A percentile compares a stretch with the other conserved stretches of the same genome.
phyloP scores from a whole-genome alignment of 1,139 yeast species.

The Lizanozyma gosingica region DNA sequence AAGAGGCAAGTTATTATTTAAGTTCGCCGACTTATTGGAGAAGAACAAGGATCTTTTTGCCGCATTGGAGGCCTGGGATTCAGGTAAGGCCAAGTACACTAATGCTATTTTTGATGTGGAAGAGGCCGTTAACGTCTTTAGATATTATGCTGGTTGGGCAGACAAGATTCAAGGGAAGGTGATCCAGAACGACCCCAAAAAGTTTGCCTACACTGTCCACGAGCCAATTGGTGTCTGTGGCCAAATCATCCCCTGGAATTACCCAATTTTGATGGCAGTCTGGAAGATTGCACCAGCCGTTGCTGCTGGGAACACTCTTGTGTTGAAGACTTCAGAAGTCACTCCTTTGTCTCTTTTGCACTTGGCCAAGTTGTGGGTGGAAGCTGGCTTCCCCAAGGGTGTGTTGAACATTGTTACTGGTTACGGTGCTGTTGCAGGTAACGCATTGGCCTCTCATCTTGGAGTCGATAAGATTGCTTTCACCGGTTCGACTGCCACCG shows the following conservation, averaged over 20 bases:
- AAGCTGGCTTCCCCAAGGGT: conserved; percentile 69
- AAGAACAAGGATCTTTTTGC: conserved; percentile 42
- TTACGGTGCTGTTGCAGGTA: conserved; percentile 46
- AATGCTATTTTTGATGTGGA: conserved; percentile 55
- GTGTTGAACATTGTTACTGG: conserved; percentile 57
- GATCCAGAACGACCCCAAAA: conserved; percentile 56
- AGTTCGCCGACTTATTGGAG: conserved; percentile 43
- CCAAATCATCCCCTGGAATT: conserved; percentile 64
- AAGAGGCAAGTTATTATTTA: conserved; percentile 38
- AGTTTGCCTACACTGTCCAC: conserved; percentile 69
- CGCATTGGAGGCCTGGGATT: conserved; percentile 53
- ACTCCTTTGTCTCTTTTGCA: conserved; percentile 56
- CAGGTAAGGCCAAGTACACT: conserved; percentile 52
- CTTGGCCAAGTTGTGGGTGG: conserved; percentile 43
- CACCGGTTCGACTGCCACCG: conserved; percentile 56
- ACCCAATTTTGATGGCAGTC: conserved; percentile 50
- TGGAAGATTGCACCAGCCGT: conserved; percentile 58
- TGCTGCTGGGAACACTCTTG: conserved; percentile 60
- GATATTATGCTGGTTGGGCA: conserved; percentile 74
- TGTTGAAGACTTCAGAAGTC: conserved; percentile 59
- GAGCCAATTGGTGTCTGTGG: conserved; percentile 82
- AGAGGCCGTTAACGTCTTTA: conserved; percentile 26
- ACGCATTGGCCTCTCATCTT: conserved; percentile 47
- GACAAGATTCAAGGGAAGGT: conserved; percentile 72
- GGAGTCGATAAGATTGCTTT: conserved; percentile 59